Base-by-base conservation (phyloP, 768 basidiomycete genomes). In the Hericium erinaceus region DNA sequence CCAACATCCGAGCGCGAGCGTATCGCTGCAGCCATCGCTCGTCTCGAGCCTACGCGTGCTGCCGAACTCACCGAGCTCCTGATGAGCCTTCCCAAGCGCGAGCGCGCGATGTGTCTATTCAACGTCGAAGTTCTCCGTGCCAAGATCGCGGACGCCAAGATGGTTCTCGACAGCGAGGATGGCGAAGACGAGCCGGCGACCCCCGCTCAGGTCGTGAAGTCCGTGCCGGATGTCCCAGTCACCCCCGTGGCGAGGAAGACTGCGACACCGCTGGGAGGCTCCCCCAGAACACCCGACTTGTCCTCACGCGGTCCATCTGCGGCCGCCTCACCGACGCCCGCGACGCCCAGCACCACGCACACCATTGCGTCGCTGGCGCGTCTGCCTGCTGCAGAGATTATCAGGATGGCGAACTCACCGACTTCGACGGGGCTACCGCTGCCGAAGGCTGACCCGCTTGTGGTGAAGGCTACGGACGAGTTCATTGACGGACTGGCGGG, bases 61-160 rank as follows among this genome's bases (percentile, higher is more conserved):
- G 66, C 65, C 2, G 86, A 89, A 60, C 77, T 95, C 48, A 83
- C 85, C 0, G 89, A 87, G 22, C 75, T 95, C 53, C 72, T 95
- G 39, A 89, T 93, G 86, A 86, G 84, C 63, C 77, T 95, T 16
- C 85, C 89, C 1, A 95, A 93, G 71, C 82, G 88, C 59, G 93
- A 95, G 62, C 82, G 92, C 13, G 92, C 91, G 0, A 80, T 95
- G 82, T 94, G 92, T 71, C 74, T 95, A 41, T 95, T 95, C 77
- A 95, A 92, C 61, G 75, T 77, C 12, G 91, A 94, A 63, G 79
- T 91, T 28, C 76, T 95, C 24, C 78, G 83, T 53, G 76, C 74
- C 20, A 95, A 95, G 73, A 74, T 95, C 18, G 79, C 79, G 1
- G 92, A 93, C 62, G 93, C 93, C 15, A 89, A 86, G 73, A 74